phyloP scores from a whole-genome alignment of 805 yeast species.

The Saccharomycopsis javanensis region DNA sequence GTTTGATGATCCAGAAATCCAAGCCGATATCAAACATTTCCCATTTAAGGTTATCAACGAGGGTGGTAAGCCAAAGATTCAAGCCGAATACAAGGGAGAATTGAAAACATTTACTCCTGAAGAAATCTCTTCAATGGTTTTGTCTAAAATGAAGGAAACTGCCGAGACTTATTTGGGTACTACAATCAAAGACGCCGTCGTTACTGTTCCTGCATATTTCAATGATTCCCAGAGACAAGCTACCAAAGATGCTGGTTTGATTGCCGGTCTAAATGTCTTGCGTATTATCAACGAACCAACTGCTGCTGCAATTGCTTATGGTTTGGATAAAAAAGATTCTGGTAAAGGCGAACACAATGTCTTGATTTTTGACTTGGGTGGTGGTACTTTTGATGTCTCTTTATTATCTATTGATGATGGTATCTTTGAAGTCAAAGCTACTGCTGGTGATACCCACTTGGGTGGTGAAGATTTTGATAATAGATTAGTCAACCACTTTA shows the following conservation, averaged over 20 bases:
- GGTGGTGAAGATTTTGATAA: conserved; percentile 87
- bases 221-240: conserved; percentile 98
- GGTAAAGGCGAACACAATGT: conserved; percentile 71
- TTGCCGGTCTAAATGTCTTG: conserved; percentile 90
- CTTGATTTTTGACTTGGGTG: conserved; percentile 74
- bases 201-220: conserved; percentile 95
- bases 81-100: conserved; percentile 86
- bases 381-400: conserved; percentile 83
- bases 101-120: conserved; percentile 83
- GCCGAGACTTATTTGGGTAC: conserved; percentile 87
- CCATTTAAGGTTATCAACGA: conserved; percentile 75
- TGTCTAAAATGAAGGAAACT: conserved; percentile 85
- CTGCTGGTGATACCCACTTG: conserved; percentile 61
- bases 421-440: conserved; percentile 76
- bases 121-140: conserved; percentile 89
- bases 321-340: conserved; percentile 50
- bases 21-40: conserved; percentile 73
- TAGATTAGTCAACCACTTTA: conserved; percentile 70
- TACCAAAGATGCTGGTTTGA: conserved; percentile 93
- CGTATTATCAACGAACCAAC: conserved; percentile 96
- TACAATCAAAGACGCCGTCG: conserved; percentile 81
- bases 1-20: conserved; percentile 70
- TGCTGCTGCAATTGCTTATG: conserved; percentile 98
- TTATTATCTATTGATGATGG: conserved; percentile 71
- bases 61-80: conserved; percentile 77